phyloP scores from a whole-genome alignment of 2,329 filamentous ascomycete genomes.

The Fusarium subtropicale region DNA sequence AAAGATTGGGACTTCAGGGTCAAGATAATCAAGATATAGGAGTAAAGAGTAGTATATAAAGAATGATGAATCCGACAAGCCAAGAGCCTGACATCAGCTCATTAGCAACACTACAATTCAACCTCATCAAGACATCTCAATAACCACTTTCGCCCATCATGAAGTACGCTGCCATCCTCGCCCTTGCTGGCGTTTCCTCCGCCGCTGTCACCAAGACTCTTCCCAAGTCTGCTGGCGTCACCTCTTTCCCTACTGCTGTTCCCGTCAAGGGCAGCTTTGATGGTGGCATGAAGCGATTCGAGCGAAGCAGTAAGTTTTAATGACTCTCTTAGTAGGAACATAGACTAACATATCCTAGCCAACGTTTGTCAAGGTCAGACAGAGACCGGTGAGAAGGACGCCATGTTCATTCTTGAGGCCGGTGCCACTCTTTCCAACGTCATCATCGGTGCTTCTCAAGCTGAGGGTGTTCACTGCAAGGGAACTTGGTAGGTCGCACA shows the following conservation, averaged over 20 bases:
- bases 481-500: constrained; percentile 52
- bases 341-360: constrained; percentile 13
- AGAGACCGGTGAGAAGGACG: constrained; percentile 47
- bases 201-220: constrained; percentile 41
- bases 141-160: constrained; percentile 10
- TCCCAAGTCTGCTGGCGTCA: constrained; percentile 34
- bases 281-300: constrained; percentile 41
- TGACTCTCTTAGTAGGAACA: accelerated
- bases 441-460: constrained; percentile 64
- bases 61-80: background rate
- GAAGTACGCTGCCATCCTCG: constrained; percentile 38
- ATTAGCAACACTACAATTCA: background rate
- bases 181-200: constrained; percentile 34
- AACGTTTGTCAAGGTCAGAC: constrained; percentile 44
- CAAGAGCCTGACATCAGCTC: constrained; percentile 1
- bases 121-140: background rate
- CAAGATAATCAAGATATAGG: background rate
- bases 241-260: constrained; percentile 38
- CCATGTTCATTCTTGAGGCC: constrained; percentile 64
- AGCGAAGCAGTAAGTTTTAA: constrained; percentile 29
- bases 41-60: constrained; percentile 27
- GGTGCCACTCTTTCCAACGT: constrained; percentile 64
- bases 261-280: constrained; percentile 38
- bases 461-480: constrained; percentile 64
- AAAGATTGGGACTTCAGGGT: background rate